These are phyloP conservation scores for Nakataea oryzae DNA, from an alignment of 2,329 filamentous ascomycete genomes.

Conservation along the genomic window DNA sequence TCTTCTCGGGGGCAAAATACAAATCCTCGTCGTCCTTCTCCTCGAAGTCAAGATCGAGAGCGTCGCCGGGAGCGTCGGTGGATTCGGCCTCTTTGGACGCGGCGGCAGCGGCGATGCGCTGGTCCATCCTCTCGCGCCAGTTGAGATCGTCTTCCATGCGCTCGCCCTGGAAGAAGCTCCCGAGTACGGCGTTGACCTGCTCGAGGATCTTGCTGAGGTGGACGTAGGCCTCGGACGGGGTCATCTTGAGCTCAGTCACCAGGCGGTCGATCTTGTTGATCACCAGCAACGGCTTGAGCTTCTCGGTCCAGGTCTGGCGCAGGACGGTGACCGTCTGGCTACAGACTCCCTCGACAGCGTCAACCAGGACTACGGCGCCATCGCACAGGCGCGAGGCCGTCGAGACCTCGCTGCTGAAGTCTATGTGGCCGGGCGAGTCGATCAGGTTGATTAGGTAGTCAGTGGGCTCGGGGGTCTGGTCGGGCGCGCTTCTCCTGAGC, in stretches of 20 bases:
- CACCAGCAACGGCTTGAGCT: conserved; percentile 85
- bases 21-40: conserved; percentile 93
- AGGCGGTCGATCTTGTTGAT: conserved; percentile 98
- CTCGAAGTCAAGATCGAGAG: conserved; percentile 62
- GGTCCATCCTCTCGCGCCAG: conserved; percentile 89
- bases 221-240: conserved; percentile 74
- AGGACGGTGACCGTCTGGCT: conserved; percentile 97
- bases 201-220: conserved; percentile 85
- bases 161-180: conserved; percentile 95
- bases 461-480: conserved; percentile 59
- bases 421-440: conserved; percentile 95
- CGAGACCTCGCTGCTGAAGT: conserved; percentile 97
- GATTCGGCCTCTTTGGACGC: conserved; percentile 25
- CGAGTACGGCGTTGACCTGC: conserved; percentile 93
- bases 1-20: conserved; percentile 96
- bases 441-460: conserved; percentile 97
- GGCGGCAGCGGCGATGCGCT: conserved; percentile 63
- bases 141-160: conserved; percentile 97
- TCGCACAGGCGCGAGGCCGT: conserved; percentile 92
- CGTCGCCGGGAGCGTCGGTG: conserved; percentile 37
- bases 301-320: conserved; percentile 89
- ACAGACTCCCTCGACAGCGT: conserved; percentile 95
- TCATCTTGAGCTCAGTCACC: conserved; percentile 91
- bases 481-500: conserved; percentile 60
- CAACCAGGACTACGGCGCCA: conserved; percentile 86